These are phyloP conservation scores for Dillenia suffruticosa DNA, from an alignment of 164 flowering plant genomes.

Conservation along the genomic window DNA sequence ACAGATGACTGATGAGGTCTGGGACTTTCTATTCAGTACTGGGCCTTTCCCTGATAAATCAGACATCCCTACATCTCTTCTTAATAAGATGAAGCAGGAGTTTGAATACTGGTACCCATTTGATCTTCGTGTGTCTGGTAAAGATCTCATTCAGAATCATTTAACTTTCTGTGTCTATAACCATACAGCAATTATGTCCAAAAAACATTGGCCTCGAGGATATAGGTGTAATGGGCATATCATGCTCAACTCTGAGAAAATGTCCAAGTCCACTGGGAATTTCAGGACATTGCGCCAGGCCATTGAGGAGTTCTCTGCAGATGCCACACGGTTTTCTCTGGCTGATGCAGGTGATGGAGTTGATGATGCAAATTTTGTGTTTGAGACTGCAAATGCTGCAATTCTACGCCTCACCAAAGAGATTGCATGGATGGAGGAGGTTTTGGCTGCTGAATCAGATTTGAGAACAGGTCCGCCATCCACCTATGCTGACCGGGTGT, in stretches of 20 bases:
- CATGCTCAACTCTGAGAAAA: slow-evolving; percentile 88
- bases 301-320: slow-evolving; percentile 84
- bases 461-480: slow-evolving; percentile 53
- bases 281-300: slow-evolving; percentile 79
- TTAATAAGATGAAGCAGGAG: slow-evolving; percentile 82
- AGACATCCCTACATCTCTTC: slow-evolving; percentile 38
- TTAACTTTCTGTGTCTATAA: slow-evolving; percentile 81
- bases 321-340: slow-evolving; percentile 83
- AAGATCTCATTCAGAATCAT: slow-evolving; percentile 92
- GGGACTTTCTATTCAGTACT: slow-evolving; percentile 69
- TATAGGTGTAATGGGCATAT: slow-evolving; percentile 90
- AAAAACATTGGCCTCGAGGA: slow-evolving; percentile 75
- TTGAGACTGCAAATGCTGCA: slow-evolving; percentile 86
- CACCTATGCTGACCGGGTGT: slow-evolving; percentile 79
- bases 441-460: slow-evolving; percentile 54
- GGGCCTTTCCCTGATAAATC: slow-evolving; percentile 57
- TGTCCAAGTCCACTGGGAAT: slow-evolving; percentile 98
- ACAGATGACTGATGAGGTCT: slow-evolving; percentile 84
- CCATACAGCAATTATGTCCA: slow-evolving; percentile 71
- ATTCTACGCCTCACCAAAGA: slow-evolving; percentile 82
- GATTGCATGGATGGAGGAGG: slow-evolving; percentile 84
- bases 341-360: slow-evolving; percentile 99
- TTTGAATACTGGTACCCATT: slow-evolving; percentile 96
- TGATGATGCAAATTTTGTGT: slow-evolving; percentile 92
- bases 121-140: slow-evolving; percentile 89